Conservation (phyloP, 2,329 filamentous ascomycete species). For the Stylonectria norvegica region DNA sequence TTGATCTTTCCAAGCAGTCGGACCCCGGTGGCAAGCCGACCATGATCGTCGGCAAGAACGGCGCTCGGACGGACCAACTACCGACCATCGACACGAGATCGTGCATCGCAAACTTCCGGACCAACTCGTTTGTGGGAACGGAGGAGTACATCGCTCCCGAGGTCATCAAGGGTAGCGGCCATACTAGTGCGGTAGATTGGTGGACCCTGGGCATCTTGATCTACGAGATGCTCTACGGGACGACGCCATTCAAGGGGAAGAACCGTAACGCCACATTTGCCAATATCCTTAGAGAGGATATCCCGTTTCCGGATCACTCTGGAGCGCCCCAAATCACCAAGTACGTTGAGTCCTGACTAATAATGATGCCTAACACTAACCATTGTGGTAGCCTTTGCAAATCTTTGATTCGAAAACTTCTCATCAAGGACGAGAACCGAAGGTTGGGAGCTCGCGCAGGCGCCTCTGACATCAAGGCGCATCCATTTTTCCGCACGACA, state of each 20-base stretch:
- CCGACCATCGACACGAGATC: conserved; percentile 99
- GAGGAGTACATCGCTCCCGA: conserved; percentile 99
- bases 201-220: conserved; percentile 97
- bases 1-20: conserved; percentile 97
- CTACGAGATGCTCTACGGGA: conserved; percentile 98
- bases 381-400: conserved; percentile 73
- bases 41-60: conserved; percentile 92
- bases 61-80: conserved; percentile 78
- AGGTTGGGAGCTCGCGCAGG: conserved; percentile 90
- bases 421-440: conserved; percentile 97
- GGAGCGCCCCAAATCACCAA: conserved; percentile 84
- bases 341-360: conserved; percentile 50
- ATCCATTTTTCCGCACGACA: conserved; percentile 93
- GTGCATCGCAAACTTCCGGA: conserved; percentile 96
- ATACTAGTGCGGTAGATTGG: conserved; percentile 98
- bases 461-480: conserved; percentile 92
- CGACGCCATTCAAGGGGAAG: conserved; percentile 98
- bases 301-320: conserved; percentile 88
- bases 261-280: conserved; percentile 97
- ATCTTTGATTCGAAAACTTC: conserved; percentile 88
- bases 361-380: conserved; percentile 24
- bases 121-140: conserved; percentile 96
- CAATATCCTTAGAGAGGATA: conserved; percentile 93
- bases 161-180: conserved; percentile 96
- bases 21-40: conserved; percentile 93